Percentiles rank a stretch among this genome's conserved stretches.
Evolutionary conservation across 345 rosid genomes (phyloP).

Genomic region (Ceriops zippeliana): DNA sequence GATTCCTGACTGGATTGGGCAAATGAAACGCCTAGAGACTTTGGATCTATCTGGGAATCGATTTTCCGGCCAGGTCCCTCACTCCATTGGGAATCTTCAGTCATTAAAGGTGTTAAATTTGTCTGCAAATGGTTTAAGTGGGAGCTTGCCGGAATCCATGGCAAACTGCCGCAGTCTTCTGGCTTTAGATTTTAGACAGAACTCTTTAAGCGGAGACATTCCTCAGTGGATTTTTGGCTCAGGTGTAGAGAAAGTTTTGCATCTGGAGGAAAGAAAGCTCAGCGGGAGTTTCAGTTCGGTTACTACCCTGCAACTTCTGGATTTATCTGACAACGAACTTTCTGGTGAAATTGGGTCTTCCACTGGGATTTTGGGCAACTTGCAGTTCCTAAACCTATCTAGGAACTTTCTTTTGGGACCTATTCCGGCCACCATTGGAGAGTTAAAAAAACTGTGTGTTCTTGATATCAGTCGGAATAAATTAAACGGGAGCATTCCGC

Average conservation of each 20-base stretch:
- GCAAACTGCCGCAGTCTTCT: slow-evolving; percentile 51
- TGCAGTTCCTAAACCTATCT: slow-evolving; percentile 60
- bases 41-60: slow-evolving; percentile 77
- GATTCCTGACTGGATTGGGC: slow-evolving; percentile 72
- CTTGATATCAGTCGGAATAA: slow-evolving; percentile 74
- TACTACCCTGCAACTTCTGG: slow-evolving; percentile 60
- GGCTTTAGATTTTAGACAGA: slow-evolving; percentile 69
- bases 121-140: slow-evolving; percentile 55
- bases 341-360: slow-evolving; percentile 53
- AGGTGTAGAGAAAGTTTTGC: slow-evolving; percentile 28
- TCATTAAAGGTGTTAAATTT: slow-evolving; percentile 60
- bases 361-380: slow-evolving; percentile 43
- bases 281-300: slow-evolving; percentile 27
- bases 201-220: slow-evolving; percentile 56
- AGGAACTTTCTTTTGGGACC: slow-evolving; percentile 57
- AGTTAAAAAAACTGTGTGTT: slow-evolving; percentile 46
- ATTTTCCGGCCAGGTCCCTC: slow-evolving; percentile 54
- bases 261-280: slow-evolving; percentile 31
- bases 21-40: slow-evolving; percentile 63
- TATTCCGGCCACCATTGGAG: slow-evolving; percentile 53
- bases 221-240: slow-evolving; percentile 53
- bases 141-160: slow-evolving; percentile 60
- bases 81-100: slow-evolving; percentile 59
- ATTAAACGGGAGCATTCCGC: slow-evolving; percentile 67
- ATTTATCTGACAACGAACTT: slow-evolving; percentile 67